Percentiles rank a stretch among this genome's conserved stretches.
Evolutionary conservation across 2,329 filamentous ascomycete species (phyloP).

Genomic region (Plectosphaerella sp.): DNA sequence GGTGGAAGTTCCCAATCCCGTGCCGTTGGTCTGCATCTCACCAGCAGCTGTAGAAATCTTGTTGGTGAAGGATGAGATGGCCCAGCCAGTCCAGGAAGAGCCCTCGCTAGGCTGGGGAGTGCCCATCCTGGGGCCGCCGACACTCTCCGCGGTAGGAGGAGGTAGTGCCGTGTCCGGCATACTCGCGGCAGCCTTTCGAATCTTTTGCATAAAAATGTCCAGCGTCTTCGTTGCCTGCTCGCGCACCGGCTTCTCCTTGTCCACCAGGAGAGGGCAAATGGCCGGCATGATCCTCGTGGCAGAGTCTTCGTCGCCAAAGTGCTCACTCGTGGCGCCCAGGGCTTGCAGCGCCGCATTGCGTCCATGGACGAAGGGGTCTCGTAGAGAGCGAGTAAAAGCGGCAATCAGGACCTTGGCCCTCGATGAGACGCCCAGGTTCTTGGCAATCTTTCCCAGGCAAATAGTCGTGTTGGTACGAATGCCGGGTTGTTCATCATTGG

Average conservation of each 20-base stretch:
- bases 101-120: slow-evolving; percentile 61
- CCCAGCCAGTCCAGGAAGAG: slow-evolving; percentile 88
- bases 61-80: slow-evolving; percentile 97
- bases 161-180: slow-evolving; percentile 81
- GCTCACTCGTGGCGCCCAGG: slow-evolving; percentile 76
- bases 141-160: slow-evolving; percentile 50
- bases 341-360: slow-evolving; percentile 86
- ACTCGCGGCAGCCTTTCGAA: slow-evolving; percentile 70
- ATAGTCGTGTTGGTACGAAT: slow-evolving; percentile 98
- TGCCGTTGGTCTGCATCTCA: slow-evolving; percentile 67
- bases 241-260: slow-evolving; percentile 92
- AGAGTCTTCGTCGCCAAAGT: slow-evolving; percentile 87
- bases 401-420: slow-evolving; percentile 88
- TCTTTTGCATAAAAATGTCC: slow-evolving; percentile 77
- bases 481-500: slow-evolving; percentile 94
- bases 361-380: slow-evolving; percentile 93
- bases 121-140: slow-evolving; percentile 66
- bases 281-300: slow-evolving; percentile 78
- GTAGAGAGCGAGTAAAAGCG: slow-evolving; percentile 81
- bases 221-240: slow-evolving; percentile 89
- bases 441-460: slow-evolving; percentile 92
- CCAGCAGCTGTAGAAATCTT: slow-evolving; percentile 81
- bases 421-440: slow-evolving; percentile 73
- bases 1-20: slow-evolving; percentile 36
- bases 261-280: slow-evolving; percentile 78